A percentile compares a stretch with the other conserved stretches of the same genome.
phyloP scores from a whole-genome alignment of 2,329 filamentous ascomycete genomes.

The Fusarium piperis region DNA sequence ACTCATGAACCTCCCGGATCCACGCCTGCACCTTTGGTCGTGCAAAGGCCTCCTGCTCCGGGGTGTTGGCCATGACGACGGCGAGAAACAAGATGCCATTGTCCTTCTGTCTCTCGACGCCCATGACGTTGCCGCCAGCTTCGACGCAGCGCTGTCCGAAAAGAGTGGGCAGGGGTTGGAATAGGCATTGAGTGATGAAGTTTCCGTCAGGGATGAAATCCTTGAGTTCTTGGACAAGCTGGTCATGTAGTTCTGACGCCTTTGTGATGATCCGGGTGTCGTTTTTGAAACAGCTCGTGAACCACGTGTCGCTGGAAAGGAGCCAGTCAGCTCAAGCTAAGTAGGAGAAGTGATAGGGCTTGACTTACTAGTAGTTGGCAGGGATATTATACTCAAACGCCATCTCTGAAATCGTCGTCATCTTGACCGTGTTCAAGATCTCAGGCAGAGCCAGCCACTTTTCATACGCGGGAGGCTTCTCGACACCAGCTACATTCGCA shows the following conservation, averaged over 20 bases:
- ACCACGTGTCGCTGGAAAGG: slow-evolving; percentile 14
- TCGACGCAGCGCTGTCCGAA: slow-evolving; percentile 21
- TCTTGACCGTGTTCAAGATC: slow-evolving; percentile 25
- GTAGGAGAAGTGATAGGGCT: accelerated
- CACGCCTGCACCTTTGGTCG: slow-evolving; percentile 12
- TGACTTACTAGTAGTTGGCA: slow-evolving; percentile 20
- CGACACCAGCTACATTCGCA: slow-evolving; percentile 21
- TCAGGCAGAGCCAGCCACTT: slow-evolving; percentile 29
- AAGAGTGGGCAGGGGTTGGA: slow-evolving; percentile 16
- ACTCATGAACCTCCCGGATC: slow-evolving; percentile 9
- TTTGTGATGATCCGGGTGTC: slow-evolving; percentile 21
- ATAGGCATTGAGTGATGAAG: slow-evolving; percentile 26
- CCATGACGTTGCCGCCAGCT: slow-evolving; percentile 28
- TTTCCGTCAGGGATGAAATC: slow-evolving; percentile 19
- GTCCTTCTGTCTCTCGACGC: slow-evolving; percentile 17
- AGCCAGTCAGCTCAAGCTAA: background rate
- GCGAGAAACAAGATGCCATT: slow-evolving; percentile 24
- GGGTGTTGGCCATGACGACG: slow-evolving; percentile 10
- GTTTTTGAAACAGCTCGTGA: slow-evolving; percentile 27
- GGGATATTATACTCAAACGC: slow-evolving; percentile 31
- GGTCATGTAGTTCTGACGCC: slow-evolving; percentile 18
- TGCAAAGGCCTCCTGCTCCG: slow-evolving; percentile 15
- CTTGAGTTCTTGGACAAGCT: slow-evolving; percentile 22
- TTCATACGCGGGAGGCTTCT: slow-evolving; percentile 21
- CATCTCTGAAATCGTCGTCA: slow-evolving; percentile 27